Evolutionary conservation across 2,329 filamentous ascomycete genomes (phyloP).

Genomic region (Fusarium xyrophilum): DNA sequence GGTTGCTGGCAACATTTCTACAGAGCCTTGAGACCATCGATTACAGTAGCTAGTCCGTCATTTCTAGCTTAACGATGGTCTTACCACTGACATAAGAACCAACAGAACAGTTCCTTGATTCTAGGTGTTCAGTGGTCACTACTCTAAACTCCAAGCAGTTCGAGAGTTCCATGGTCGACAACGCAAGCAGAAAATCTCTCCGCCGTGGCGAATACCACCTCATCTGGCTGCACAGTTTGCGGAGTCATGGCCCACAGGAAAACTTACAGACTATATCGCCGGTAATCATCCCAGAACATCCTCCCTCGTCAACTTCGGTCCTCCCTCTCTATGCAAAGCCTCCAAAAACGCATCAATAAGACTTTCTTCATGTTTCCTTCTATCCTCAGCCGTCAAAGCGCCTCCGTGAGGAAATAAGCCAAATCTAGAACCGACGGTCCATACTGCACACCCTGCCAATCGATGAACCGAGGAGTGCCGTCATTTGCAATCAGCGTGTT

Average conservation of each 20-base stretch:
- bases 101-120: no score
- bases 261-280: not conserved
- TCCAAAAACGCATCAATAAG: not conserved
- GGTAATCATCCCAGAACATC: not conserved
- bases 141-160: not conserved
- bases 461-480: not conserved
- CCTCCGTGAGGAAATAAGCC: not conserved
- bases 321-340: not conserved
- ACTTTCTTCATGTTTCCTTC: not conserved
- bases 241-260: constrained; percentile 3
- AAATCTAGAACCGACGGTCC: not conserved
- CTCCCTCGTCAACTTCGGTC: not conserved
- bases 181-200: not conserved
- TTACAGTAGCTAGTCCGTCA: no score
- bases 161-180: not conserved
- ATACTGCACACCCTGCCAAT: not conserved
- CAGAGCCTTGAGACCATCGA: no score
- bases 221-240: not conserved
- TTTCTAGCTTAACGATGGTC: no score
- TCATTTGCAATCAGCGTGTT: not conserved
- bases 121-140: not conserved
- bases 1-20: no score
- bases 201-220: not conserved
- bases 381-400: not conserved
- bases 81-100: no score